Evolutionary conservation across 345 rosid species (phyloP).

Genomic region (Euclidium syriacum): DNA sequence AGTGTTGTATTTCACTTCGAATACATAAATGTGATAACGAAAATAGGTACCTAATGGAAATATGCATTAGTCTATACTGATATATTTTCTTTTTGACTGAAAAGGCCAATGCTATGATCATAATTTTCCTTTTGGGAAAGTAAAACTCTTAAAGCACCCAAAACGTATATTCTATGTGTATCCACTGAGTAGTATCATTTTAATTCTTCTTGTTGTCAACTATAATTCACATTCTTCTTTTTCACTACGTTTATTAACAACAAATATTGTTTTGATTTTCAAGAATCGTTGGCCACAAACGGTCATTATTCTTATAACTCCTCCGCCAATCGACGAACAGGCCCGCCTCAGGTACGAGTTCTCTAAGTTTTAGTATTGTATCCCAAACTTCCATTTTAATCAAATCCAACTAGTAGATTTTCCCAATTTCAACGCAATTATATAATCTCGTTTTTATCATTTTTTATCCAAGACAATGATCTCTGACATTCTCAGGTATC

Average conservation of each 20-base stretch:
- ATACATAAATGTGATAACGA: too few species aligned
- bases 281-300: conserved; percentile 70
- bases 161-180: background rate
- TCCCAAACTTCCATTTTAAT: background rate
- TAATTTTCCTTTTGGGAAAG: background rate
- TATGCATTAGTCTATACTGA: background rate
- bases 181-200: too few species aligned
- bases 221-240: too few species aligned
- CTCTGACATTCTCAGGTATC: conserved; percentile 41
- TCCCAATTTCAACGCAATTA: background rate
- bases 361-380: background rate
- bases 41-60: too few species aligned
- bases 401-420: background rate
- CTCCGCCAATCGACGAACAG: conserved; percentile 90
- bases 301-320: conserved; percentile 59
- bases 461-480: background rate
- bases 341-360: conserved; percentile 61
- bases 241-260: background rate
- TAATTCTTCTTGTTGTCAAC: too few species aligned
- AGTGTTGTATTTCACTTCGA: too few species aligned
- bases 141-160: background rate
- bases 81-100: background rate
- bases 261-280: background rate
- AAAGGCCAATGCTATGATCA: background rate
- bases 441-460: background rate